These are phyloP conservation scores for Aureobasidium namibiae DNA, from an alignment of 2,329 filamentous ascomycete species.

Conservation along the genomic window DNA sequence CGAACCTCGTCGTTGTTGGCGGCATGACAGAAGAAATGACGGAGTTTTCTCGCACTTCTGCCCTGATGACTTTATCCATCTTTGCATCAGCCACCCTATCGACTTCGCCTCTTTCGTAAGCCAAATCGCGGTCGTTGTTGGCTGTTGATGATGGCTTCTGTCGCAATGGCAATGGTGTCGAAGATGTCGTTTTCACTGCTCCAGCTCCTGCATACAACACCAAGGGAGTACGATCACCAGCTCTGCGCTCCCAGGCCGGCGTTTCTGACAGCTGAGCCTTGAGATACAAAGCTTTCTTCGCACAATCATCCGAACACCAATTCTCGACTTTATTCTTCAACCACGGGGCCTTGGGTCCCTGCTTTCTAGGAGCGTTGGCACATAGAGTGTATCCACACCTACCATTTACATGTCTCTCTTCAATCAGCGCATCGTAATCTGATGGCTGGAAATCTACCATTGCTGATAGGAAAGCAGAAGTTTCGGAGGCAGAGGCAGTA, in stretches of 20 bases:
- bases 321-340: conserved; percentile 69
- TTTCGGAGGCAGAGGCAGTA: conserved; percentile 49
- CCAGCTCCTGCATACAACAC: conserved; percentile 32
- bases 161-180: background rate
- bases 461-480: conserved; percentile 54
- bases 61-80: conserved; percentile 25
- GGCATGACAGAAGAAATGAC: conserved; percentile 12
- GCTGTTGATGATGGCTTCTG: background rate
- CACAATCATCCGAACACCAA: conserved; percentile 80
- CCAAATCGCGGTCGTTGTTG: conserved; percentile 31
- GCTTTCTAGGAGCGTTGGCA: conserved; percentile 47
- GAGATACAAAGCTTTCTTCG: conserved; percentile 71
- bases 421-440: conserved; percentile 82
- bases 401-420: conserved; percentile 77
- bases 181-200: conserved; percentile 16
- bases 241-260: conserved; percentile 73
- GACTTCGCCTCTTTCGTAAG: conserved; percentile 36
- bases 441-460: conserved; percentile 70
- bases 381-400: conserved; percentile 83
- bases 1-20: conserved; percentile 6
- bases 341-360: conserved; percentile 44
- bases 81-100: conserved; percentile 19
- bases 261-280: conserved; percentile 81
- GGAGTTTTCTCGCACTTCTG: conserved; percentile 26
- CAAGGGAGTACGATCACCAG: conserved; percentile 31